Evolutionary conservation across 2,329 filamentous ascomycete species (phyloP), one percentile per base, ranked within the genome.

Genomic region (Aspergillus sp.): DNA sequence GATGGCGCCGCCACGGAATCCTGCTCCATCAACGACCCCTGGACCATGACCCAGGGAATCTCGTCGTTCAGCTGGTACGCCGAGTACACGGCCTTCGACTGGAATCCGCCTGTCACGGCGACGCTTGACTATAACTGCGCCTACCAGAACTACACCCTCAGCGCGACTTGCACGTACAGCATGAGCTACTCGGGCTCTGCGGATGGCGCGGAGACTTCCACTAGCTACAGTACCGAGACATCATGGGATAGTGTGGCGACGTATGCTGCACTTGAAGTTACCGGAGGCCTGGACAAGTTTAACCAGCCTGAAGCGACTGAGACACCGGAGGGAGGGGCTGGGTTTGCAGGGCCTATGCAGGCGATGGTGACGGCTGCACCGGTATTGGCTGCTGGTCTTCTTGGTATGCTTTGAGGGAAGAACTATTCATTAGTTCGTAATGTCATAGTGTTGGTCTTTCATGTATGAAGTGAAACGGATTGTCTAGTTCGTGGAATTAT

Each of bases 351-450:
- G 13, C 45, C 40, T 17, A 12, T 42, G 13, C 13, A 27, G 24
- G 54, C 54, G 24, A 24, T 56, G 24, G 45, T 56, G 30, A 56
- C 54, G 2, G 54, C 46, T 34, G 54, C 46, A 6, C 54, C 54
- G 5, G 40, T 37, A 3, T 3, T 51, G 3, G 39, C 15, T 4
- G 39, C 39, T 0, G 54, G 40, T 7, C 27, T 56, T 56, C 24
- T 42, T 44, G 47, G 46, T 45, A 39, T 53, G 41, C 41, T 53
- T 19, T 51, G n/a, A 37, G 9, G 9, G 27, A 1, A 4, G 27
- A 11, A 30, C 9, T 11, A 30, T 11, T 9, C 27, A 9, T 24
- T 24, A 1, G 9, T 11, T 11, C 3, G 1, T 11, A 30, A 30
- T 30, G 2, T 30, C 1, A 7, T 30, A 27, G 7, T 27, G 8